phyloP scores from a whole-genome alignment of 2,329 filamentous ascomycete genomes.

The Colletotrichum costaricense region DNA sequence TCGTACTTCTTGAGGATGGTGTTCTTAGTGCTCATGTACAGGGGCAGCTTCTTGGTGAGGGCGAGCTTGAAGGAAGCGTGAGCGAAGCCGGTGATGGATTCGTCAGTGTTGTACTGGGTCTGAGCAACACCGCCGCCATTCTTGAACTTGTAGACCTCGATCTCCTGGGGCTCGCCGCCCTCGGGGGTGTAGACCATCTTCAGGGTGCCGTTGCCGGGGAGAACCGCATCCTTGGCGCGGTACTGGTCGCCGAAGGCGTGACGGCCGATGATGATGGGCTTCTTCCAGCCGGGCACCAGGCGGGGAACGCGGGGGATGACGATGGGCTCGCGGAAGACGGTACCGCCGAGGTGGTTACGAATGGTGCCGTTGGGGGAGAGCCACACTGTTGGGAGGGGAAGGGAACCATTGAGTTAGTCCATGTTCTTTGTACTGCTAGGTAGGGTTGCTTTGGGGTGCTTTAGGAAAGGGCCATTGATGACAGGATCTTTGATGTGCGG shows the following conservation, averaged over 20 bases:
- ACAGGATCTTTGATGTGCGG: background rate
- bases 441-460: constrained; percentile 9
- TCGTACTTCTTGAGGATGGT: constrained; percentile 99
- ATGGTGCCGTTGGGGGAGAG: constrained; percentile 95
- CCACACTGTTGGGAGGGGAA: constrained; percentile 76
- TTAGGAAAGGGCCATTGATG: background rate
- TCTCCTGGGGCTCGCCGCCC: constrained; percentile 82
- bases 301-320: constrained; percentile 94
- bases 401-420: constrained; percentile 17
- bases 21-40: constrained; percentile 99
- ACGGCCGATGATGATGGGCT: constrained; percentile 98
- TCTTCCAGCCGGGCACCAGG: constrained; percentile 96
- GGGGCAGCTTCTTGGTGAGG: constrained; percentile 84
- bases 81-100: constrained; percentile 94
- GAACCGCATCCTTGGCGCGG: constrained; percentile 91
- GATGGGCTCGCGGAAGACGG: constrained; percentile 98
- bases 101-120: constrained; percentile 98
- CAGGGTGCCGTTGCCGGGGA: constrained; percentile 85
- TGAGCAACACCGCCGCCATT: constrained; percentile 86
- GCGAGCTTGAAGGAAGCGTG: constrained; percentile 98
- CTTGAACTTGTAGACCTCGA: constrained; percentile 93
- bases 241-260: constrained; percentile 99
- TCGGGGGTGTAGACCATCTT: constrained; percentile 95
- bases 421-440: background rate
- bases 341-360: constrained; percentile 83